Evolutionary conservation across 192 early-diverging fungal genomes (phyloP), one percentile per base, ranked within the genome.

Genomic region (Entophlyctis luteolus): DNA sequence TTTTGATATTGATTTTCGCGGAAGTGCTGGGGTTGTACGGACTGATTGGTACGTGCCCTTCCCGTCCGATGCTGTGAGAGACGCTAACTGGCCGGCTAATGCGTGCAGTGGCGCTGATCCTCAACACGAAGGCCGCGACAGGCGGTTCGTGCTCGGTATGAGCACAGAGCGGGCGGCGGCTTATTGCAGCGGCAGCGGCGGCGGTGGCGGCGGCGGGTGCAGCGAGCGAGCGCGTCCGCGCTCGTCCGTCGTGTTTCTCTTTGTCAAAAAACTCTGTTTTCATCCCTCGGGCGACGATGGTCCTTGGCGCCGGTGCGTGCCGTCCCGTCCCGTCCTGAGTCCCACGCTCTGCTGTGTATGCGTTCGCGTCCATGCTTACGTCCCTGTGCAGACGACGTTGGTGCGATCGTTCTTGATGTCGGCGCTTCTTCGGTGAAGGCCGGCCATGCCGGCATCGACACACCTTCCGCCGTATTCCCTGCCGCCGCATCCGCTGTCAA

Each of bases 1-100:
- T 88, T 63, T 83, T 99, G 75, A 95, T 99, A 55, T 87, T 99
- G 53, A 99, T 99, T 87, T 99, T 99, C 75, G 93, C 95, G 63
- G 97, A 99, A 84, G 97, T 99, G 5, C 82, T 99, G 73, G 82
- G 78, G 55, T 62, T 81, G 45, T 96, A 63, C 86, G 92, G 73
- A 89, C 90, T 80, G 37, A 79, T 79, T 69, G 63, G 66, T 56
- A 27, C 5, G 38, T 67, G 12, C 31, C 33, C 18, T 34, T 72
- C 38, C 16, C 2, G 2, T 32, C n/a, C 27, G 16, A 18, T 0
- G 14, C 22, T 72, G 25, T 37, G 4, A 18, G 14, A 91, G 88
- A 42, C n/a, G 57, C 82, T 93, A 53, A 93, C 91, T 70, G 92
- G 90, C 6, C 82, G 93, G 33, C 33, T 59, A 93, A 35, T 57